Evolutionary conservation across 176 grass and related monocot genomes (phyloP).

Genomic region (Carex scoparia): DNA sequence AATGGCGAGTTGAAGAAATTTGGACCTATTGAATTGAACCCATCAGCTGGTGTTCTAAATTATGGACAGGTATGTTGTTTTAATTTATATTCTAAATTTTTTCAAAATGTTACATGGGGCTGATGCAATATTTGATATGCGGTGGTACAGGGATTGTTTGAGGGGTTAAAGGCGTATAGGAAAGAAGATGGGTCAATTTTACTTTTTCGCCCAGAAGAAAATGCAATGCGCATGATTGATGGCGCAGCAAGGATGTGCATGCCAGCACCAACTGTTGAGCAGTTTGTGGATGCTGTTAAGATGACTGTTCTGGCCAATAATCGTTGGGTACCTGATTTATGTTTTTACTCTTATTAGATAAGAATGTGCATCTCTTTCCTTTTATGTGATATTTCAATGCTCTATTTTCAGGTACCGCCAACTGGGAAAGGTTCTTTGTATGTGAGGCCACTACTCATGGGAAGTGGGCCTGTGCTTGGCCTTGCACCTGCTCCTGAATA

Average conservation of each 20-base stretch:
- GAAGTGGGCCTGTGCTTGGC: conserved; percentile 73
- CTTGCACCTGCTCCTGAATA: conserved; percentile 76
- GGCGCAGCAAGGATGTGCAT: conserved; percentile 78
- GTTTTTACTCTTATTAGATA: neutral
- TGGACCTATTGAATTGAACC: conserved; percentile 67
- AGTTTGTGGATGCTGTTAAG: conserved; percentile 79
- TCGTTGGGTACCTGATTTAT: conserved; percentile 53
- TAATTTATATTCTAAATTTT: neutral
- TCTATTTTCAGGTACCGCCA: conserved; percentile 58
- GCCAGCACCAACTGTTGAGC: conserved; percentile 60
- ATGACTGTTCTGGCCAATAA: conserved; percentile 71
- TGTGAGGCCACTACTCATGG: conserved; percentile 75
- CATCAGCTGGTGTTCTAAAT: conserved; percentile 83
- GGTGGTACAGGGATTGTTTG: conserved; percentile 60
- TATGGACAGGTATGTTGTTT: conserved; percentile 73
- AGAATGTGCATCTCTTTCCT: neutral
- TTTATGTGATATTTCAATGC: neutral
- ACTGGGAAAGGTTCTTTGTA: conserved; percentile 85
- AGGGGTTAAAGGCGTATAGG: conserved; percentile 75
- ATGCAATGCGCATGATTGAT: conserved; percentile 59
- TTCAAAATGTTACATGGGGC: neutral
- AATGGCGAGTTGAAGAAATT: conserved; percentile 68
- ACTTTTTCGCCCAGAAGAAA: conserved; percentile 72
- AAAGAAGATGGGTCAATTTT: conserved; percentile 72
- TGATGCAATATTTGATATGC: neutral